phyloP scores from a whole-genome alignment of 2,329 filamentous ascomycete species.

The Coniochaeta sp. region DNA sequence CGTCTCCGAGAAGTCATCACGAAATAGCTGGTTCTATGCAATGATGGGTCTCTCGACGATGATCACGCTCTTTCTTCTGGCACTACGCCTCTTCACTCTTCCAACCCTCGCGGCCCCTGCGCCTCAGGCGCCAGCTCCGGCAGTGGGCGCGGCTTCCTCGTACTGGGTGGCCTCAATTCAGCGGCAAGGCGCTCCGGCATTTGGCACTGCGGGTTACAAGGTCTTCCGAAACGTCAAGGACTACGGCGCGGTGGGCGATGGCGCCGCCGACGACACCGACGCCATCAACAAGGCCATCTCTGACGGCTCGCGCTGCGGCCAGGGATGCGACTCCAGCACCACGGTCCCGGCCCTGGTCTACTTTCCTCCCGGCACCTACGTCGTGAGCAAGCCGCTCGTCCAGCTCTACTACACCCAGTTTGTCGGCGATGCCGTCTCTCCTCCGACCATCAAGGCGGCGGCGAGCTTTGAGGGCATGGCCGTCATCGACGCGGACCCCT shows the following conservation, averaged over 20 bases:
- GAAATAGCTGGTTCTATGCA: conserved; percentile 25
- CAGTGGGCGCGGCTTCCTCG: conserved; percentile 23
- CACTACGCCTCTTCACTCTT: conserved; percentile 31
- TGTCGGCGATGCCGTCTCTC: conserved; percentile 66
- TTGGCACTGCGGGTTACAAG: conserved; percentile 53
- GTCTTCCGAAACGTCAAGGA: conserved; percentile 73
- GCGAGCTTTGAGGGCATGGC: conserved; percentile 75
- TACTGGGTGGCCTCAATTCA: conserved; percentile 70
- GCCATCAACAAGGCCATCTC: conserved; percentile 82
- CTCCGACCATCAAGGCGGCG: conserved; percentile 70
- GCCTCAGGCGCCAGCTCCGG: conserved; percentile 10
- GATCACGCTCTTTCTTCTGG: conserved; percentile 33
- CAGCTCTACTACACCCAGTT: conserved; percentile 93
- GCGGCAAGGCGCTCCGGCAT: conserved; percentile 63
- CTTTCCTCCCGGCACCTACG: conserved; percentile 83
- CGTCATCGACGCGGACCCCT: conserved; percentile 83
- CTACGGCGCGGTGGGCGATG: conserved; percentile 64
- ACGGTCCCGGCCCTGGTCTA: conserved; percentile 82
- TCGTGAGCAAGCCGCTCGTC: conserved; percentile 70
- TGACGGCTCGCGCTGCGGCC: conserved; percentile 71
- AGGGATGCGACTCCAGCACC: conserved; percentile 76
- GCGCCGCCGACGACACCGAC: conserved; percentile 70
- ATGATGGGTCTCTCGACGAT: conserved; percentile 37
- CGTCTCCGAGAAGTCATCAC: conserved; percentile 9
- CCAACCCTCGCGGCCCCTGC: conserved; percentile 24